Evolutionary conservation across 768 basidiomycete species (phyloP).

Genomic region (Boletus edulis): DNA sequence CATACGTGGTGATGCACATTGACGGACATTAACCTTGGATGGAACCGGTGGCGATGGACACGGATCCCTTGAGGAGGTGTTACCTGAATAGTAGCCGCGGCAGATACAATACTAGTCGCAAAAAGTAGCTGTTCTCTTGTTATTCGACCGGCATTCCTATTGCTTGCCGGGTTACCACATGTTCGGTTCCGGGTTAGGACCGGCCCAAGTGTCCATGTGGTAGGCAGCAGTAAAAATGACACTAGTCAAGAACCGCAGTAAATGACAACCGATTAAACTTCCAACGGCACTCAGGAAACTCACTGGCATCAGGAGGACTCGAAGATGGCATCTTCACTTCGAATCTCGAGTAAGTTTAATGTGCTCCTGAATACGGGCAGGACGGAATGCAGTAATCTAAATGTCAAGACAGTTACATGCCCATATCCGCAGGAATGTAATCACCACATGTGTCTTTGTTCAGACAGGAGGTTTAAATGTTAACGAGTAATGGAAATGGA

Average conservation of each 20-base stretch:
- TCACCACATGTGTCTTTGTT: neutral
- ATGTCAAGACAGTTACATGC: too few species aligned
- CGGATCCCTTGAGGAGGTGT: neutral
- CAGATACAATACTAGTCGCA: too few species aligned
- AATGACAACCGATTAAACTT: neutral
- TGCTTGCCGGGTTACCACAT: neutral
- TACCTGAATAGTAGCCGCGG: neutral
- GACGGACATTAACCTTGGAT: neutral
- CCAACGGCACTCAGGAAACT: neutral
- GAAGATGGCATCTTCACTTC: too few species aligned
- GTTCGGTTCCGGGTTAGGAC: neutral
- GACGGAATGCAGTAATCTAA: too few species aligned
- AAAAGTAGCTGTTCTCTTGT: neutral
- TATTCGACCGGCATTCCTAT: neutral
- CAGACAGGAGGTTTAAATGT: neutral
- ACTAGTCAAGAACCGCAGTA: too few species aligned
- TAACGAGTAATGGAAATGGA: neutral
- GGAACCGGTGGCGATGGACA: constrained; percentile 1
- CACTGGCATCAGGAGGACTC: too few species aligned
- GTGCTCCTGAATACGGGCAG: too few species aligned
- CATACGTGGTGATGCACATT: neutral
- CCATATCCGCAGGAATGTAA: neutral
- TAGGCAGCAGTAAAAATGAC: too few species aligned
- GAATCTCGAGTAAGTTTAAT: too few species aligned
- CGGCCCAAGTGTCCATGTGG: neutral